Base-by-base conservation (phyloP, 176 grass and related monocot species). In the Aegilops speltoides region DNA sequence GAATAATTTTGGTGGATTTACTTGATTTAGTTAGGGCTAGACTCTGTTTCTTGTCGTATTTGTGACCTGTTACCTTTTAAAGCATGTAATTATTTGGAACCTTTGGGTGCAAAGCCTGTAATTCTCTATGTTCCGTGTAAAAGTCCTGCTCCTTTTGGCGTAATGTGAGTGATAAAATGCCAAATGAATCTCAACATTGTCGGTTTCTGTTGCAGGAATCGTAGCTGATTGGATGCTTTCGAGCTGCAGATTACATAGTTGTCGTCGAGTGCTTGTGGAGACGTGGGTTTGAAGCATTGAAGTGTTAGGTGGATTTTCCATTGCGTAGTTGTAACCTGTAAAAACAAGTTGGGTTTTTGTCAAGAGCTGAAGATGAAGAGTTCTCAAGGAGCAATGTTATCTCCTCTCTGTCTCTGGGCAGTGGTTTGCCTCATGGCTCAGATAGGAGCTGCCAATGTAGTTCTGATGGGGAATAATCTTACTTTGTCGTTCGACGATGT, bases 401-500 rank as follows among this genome's bases (percentile, higher is more conserved):
- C 45, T 40, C 67, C 73, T 31, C 36, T 70, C n/a, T 81, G 45
- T 64, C 83, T 93, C 23, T 88, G 32, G 75, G 77, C 17, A 16
- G 76, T 84, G 41, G n/a, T 90, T 24, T 92, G 38, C 59, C 65
- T 94, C 46, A 88, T 92, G 85, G 80, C 84, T 82, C 79, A 79
- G 40, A 54, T 85, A 80, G 94, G 64, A 86, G 82, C 87, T 90
- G 88, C 94, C 34, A 97, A 90, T 90, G 89, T 97, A 41, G 94
- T 97, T 76, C 79, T 97, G 22, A 92, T 97, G 91, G 92, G 91
- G 71, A 88, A 75, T 80, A 97, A 97, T 68, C 77, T 94, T 64
- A 92, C 94, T 33, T 56, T 88, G 7, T 92, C 89, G 1, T 92
- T 94, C 3, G 85, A 97, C 3, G 94, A 97, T 46, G 77, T 90